A percentile compares a stretch with the other conserved stretches of the same genome.
phyloP scores from a whole-genome alignment of 768 basidiomycete genomes.

The Coprinopsis strossmayeri region DNA sequence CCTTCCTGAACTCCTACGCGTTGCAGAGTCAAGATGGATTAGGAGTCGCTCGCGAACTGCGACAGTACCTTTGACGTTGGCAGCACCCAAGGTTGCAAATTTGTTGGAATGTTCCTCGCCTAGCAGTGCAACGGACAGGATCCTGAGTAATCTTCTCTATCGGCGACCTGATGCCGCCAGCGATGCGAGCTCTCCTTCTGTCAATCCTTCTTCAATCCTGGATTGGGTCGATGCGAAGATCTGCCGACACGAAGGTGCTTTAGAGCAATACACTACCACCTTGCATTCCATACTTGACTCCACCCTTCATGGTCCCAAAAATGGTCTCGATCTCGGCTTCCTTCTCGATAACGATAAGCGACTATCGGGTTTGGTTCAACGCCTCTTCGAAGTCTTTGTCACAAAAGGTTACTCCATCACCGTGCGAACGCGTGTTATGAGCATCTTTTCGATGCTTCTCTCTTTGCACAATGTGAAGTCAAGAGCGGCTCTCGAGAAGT shows the following conservation, averaged over 20 bases:
- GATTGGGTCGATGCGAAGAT: conserved; percentile 35
- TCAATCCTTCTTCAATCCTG: too few relatives aligned
- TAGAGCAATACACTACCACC: conserved; percentile 29
- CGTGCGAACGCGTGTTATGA: not conserved
- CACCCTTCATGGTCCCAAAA: not conserved
- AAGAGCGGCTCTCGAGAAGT: too few relatives aligned
- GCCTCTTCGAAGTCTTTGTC: not conserved
- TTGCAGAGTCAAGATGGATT: not conserved
- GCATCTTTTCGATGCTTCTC: not conserved
- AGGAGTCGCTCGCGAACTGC: not conserved
- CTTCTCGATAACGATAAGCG: not conserved
- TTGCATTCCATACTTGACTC: conserved; percentile 44
- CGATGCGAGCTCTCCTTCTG: too few relatives aligned
- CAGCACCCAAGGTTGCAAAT: not conserved
- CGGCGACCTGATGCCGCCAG: too few relatives aligned
- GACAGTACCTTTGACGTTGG: not conserved
- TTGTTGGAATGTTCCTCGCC: conserved; percentile 20
- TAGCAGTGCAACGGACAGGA: conserved; percentile 36
- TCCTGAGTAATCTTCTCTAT: conserved; percentile 41
- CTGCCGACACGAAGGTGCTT: conserved; percentile 16
- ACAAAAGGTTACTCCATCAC: not conserved
- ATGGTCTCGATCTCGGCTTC: not conserved
- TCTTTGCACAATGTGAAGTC: not conserved
- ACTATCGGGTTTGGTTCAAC: not conserved
- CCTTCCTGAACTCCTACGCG: not conserved